Conservation (phyloP, 2,329 filamentous ascomycete species). For the Parascedosporium putredinis region DNA sequence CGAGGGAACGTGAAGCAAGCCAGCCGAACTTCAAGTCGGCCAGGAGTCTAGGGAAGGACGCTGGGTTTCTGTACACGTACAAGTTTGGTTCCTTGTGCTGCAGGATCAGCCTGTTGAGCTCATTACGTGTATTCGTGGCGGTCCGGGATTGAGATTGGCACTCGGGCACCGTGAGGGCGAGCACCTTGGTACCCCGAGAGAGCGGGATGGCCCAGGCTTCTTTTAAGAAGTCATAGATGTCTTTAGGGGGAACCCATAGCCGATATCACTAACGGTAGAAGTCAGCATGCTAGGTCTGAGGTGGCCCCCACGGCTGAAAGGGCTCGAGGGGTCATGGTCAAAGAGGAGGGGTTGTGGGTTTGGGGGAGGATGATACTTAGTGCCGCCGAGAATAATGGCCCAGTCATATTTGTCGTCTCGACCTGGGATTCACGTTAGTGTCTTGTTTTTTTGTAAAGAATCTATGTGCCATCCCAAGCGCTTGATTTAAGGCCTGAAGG, state of each 20-base stretch:
- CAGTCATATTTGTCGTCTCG: constrained; percentile 37
- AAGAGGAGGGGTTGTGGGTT: background rate
- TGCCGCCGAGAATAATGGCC: constrained; percentile 53
- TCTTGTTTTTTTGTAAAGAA: too few relatives aligned
- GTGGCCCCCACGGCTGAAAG: too few relatives aligned
- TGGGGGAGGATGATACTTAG: constrained; percentile 36
- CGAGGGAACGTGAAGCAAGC: background rate
- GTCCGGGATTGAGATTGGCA: constrained; percentile 20
- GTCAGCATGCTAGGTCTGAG: too few relatives aligned
- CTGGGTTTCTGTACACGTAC: too few relatives aligned
- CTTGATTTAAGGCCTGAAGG: too few relatives aligned
- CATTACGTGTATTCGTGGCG: constrained; percentile 25
- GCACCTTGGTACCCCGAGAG: constrained; percentile 39
- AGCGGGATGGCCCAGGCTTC: constrained; percentile 40
- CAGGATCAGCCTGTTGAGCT: constrained; percentile 44
- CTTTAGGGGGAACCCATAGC: constrained; percentile 21
- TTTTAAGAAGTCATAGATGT: constrained; percentile 39
- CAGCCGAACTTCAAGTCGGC: constrained; percentile 12
- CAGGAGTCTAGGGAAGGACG: too few relatives aligned
- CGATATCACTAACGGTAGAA: constrained; percentile 51
- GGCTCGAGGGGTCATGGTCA: too few relatives aligned
- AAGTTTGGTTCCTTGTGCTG: constrained; percentile 36
- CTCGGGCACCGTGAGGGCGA: constrained; percentile 55
- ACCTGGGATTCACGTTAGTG: constrained; percentile 12
- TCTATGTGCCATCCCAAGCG: too few relatives aligned